phyloP scores from a whole-genome alignment of 495 filamentous ascomycete species.

The Barbatosphaeria neglecta region DNA sequence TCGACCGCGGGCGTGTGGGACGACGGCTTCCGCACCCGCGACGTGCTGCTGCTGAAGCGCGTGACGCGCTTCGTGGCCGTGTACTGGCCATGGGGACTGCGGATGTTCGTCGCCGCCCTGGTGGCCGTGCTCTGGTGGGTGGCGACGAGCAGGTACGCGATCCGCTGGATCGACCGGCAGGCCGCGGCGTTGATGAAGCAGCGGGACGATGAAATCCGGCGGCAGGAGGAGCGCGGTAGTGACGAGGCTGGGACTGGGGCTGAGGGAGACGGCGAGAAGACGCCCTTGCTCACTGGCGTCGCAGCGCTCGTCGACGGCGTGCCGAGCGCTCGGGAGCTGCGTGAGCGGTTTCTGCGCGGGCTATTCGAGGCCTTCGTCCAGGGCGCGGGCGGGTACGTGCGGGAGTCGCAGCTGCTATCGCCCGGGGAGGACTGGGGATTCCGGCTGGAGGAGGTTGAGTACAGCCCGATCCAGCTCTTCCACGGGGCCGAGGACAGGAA shows the following conservation, averaged over 20 bases:
- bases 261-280: slow-evolving; percentile 1
- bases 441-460: slow-evolving; percentile 17
- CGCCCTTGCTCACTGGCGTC: no score
- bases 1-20: slow-evolving; percentile 20
- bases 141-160: neutral
- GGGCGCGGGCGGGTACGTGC: slow-evolving; percentile 10
- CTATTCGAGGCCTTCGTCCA: slow-evolving; percentile 21
- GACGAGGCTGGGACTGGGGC: slow-evolving; percentile 9
- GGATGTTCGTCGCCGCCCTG: slow-evolving; percentile 1
- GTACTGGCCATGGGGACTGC: neutral
- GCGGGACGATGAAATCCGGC: no score
- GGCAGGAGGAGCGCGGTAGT: no score
- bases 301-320: no score
- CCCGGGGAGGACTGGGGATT: slow-evolving; percentile 23
- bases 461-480: slow-evolving; percentile 18
- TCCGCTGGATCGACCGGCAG: no score
- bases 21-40: slow-evolving; percentile 10
- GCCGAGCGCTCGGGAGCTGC: slow-evolving; percentile 5
- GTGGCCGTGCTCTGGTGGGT: neutral
- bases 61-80: neutral
- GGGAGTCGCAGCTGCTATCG: slow-evolving; percentile 17
- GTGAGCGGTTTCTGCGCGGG: slow-evolving; percentile 2
- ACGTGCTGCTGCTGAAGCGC: slow-evolving; percentile 3
- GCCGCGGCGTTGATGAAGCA: no score
- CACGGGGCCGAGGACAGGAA: slow-evolving; percentile 19